Evolutionary conservation across 371 early-diverging fungal genomes (phyloP), one percentile per base, ranked within the genome.

Genomic region (Mucor mucedo): DNA sequence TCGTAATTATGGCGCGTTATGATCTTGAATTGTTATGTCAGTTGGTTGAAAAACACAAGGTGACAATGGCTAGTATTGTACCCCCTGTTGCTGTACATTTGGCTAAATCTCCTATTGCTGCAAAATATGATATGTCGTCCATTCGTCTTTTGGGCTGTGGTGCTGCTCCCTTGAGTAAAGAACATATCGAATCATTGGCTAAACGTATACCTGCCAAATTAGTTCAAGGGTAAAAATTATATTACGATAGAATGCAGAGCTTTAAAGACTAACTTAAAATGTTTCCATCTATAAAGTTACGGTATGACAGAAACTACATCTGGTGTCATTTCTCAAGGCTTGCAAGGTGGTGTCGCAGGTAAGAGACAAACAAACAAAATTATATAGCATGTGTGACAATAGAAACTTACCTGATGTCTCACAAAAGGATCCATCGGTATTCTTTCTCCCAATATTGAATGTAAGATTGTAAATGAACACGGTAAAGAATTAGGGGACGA

Each of bases 81-180:
- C 95, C 95, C 11, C 94, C 95, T 0, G 8, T 59, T 64, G 80
- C 71, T 80, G 65, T 85, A 69, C 52, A 85, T 76, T 62, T 92
- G 21, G 84, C 84, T 5, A 89, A 91, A 64, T 69, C 77, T 54
- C 90, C 93, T 30, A 67, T 84, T 40, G 91, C 91, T 10, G 75
- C 77, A n/a, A 70, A 89, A 8, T 91, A 83, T 64, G 83, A 93
- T 60, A 63, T 94, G 38, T 75, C 85, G 1, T 80, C 87, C 13
- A 68, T 95, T 13, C 61, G 82, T n/a, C 69, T 71, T 35, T 58
- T 93, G 6, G 66, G 85, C 13, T 88, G 87, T 55, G 95, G 92
- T 39, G 98, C 95, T 14, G 95, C 96, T 3, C 95, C 95, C 8
- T 75, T 96, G 2, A 76, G 87, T 14, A 70, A 74, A 44, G 89